Base-by-base conservation (phyloP, 2,329 filamentous ascomycete genomes). In the Diaporthe humulicola region DNA sequence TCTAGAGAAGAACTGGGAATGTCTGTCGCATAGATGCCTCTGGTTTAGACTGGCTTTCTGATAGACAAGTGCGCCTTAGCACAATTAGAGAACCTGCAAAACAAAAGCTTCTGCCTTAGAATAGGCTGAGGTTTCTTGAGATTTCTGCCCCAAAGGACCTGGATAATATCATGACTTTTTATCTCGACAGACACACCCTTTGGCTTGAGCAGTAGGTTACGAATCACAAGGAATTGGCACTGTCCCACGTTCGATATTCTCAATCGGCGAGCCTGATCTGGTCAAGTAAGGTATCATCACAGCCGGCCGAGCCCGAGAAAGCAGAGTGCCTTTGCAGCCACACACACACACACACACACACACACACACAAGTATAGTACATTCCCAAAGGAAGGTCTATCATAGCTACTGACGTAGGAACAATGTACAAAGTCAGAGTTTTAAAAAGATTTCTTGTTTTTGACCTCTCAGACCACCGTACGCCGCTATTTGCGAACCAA, bases 361-460 rank as follows among this genome's bases (percentile, higher is more conserved):
- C 30, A 25, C 30, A 50, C 14, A 38, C 19, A 25, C 61, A 38
- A 50, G 30, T 50, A 67, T 25, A 50, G 28, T 36, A 52, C 60
- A 67, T 38, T 52, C 45, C 64, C 45, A 38, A 38, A 6, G 45
- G 45, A 67, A 67, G 42, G n/a, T 67, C 30, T 67, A 67, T 10
- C 45, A 67, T 22, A 36, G 22, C 45, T 67, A 38, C 64, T 28
- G 33, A 38, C 30, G 22, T 38, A 14, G 33, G 30, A 52, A 67
- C 64, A 67, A 67, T 67, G 64, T 67, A 67, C 64, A 67, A 22
- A 52, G n/a, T 54, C 64, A 14, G 48, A 0, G 48, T 25, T 14
- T 40, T 38, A 69, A 38, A 67, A 67, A 22, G 36, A 38, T 69
- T 54, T 40, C 48, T 69, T 69, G n/a, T 22, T 69, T 54, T 28